These are phyloP conservation scores for Suillus weaverae DNA, from an alignment of 768 basidiomycete species.

Conservation along the genomic window DNA sequence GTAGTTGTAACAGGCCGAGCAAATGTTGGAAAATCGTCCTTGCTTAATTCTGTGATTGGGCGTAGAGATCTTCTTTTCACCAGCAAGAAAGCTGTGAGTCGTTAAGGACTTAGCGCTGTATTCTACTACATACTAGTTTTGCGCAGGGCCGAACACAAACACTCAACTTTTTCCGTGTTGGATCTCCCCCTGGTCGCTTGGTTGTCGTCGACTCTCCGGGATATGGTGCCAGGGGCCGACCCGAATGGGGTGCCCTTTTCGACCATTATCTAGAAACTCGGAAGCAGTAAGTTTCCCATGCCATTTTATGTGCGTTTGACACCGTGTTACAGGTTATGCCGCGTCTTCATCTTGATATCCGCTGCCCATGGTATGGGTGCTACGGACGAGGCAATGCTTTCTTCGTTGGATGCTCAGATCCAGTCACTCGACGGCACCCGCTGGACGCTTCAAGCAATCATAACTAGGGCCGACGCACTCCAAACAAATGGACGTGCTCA, in stretches of 20 bases:
- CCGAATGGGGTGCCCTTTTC: constrained; percentile 75
- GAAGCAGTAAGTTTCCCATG: constrained; percentile 48
- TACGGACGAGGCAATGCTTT: constrained; percentile 62
- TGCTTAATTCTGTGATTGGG: constrained; percentile 68
- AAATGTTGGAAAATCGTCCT: constrained; percentile 74
- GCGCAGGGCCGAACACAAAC: constrained; percentile 68
- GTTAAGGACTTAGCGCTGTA: not conserved
- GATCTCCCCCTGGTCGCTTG: constrained; percentile 51
- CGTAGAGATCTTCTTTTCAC: constrained; percentile 56
- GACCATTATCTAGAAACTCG: constrained; percentile 62
- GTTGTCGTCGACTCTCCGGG: constrained; percentile 81
- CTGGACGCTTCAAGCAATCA: constrained; percentile 69
- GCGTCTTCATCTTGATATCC: constrained; percentile 72
- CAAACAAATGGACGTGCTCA: constrained; percentile 32
- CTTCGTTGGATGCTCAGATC: constrained; percentile 39
- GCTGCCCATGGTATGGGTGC: constrained; percentile 61
- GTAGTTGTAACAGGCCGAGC: constrained; percentile 56
- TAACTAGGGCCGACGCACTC: constrained; percentile 69
- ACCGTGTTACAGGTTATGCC: constrained; percentile 49
- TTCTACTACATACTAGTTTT: not conserved
- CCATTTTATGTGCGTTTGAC: not conserved
- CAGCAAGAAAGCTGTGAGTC: constrained; percentile 69
- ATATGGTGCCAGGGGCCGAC: constrained; percentile 71
- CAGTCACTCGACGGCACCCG: constrained; percentile 35
- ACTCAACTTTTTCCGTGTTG: constrained; percentile 74